Evolutionary conservation across 805 yeast species (phyloP), one percentile per base, ranked within the genome.

Genomic region (Lipomyces sp.): DNA sequence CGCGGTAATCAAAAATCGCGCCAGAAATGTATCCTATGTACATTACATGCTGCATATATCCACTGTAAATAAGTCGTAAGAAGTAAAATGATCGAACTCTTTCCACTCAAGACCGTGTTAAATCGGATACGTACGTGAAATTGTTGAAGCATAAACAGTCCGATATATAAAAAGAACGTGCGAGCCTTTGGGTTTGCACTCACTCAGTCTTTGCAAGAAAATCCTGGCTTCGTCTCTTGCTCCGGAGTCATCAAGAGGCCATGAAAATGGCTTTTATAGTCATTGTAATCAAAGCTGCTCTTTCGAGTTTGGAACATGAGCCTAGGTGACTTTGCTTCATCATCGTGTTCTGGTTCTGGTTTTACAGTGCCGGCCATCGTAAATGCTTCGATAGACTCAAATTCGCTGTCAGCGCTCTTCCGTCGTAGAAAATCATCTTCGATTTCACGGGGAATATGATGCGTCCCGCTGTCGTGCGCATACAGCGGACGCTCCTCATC

Each of bases 141-240:
- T 24, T 24, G 1, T 24, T 24, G 24, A 24, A 24, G 24, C 24
- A 24, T 24, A 24, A 24, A 24, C 24, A 24, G 39, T 11, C 39
- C 3, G 15, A 37, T 37, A 37, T 37, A 37, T 13, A 35, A 35
- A 35, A 10, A 35, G 39, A 35, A 15, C 13, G 45, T 15, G 7
- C 15, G 5, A 15, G 24, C 24, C 24, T 18, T 15, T 13, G n/a
- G 24, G 4, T 11, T n/a, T 15, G n/a, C 48, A n/a, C n/a, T n/a
- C 4, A 42, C 18, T 24, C 24, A 51, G 34, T 60, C 57, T 32
- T 33, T 60, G 42, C 61, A 42, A 10, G 64, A 48, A 58, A 68
- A 68, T 35, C 71, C 71, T 13, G 71, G 71, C 64, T 60, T 54
- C 37, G 32, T 35, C 60, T 68, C 71, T 48, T 68, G 67, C 51